phyloP scores from a whole-genome alignment of 129 eudicot species.

The Solidago caesia region DNA sequence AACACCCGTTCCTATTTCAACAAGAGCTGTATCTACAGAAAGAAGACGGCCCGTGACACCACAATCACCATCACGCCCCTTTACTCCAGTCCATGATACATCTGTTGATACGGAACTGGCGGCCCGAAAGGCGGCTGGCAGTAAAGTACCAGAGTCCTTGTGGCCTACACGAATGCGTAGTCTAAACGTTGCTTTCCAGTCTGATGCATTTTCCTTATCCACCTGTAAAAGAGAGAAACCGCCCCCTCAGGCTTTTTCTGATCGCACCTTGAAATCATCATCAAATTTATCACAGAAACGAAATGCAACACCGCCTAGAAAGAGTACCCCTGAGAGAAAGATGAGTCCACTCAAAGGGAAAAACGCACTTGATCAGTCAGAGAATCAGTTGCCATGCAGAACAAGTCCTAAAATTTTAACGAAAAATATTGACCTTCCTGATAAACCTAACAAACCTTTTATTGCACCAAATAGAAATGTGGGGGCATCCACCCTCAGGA shows the following conservation, averaged over 20 bases:
- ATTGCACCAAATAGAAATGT: constrained; percentile 30
- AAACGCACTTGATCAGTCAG: constrained; percentile 50
- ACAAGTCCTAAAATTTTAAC: constrained; percentile 31
- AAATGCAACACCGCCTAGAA: constrained; percentile 44
- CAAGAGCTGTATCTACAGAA: constrained; percentile 78
- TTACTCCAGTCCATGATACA: constrained; percentile 70
- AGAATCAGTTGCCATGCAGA: constrained; percentile 82
- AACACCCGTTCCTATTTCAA: constrained; percentile 36
- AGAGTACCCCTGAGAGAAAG: constrained; percentile 85
- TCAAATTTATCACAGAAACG: constrained; percentile 60
- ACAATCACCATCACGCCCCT: constrained; percentile 54
- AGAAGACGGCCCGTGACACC: constrained; percentile 67
- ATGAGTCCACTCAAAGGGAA: constrained; percentile 85
- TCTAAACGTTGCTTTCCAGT: constrained; percentile 75
- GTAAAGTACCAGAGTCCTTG: constrained; percentile 59
- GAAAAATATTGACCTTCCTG: constrained; percentile 45
- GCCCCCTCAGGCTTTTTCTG: constrained; percentile 51
- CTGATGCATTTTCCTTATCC: constrained; percentile 64
- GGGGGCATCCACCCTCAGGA: constrained; percentile 38
- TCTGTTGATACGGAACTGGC: constrained; percentile 43
- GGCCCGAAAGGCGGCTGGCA: constrained; percentile 51
- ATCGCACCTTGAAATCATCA: constrained; percentile 61
- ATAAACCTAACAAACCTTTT: constrained; percentile 40
- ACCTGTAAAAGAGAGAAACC: constrained; percentile 73
- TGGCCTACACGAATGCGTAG: constrained; percentile 93